Base-by-base conservation (phyloP, 1,139 yeast species). In the Candida tetrigidarum region DNA sequence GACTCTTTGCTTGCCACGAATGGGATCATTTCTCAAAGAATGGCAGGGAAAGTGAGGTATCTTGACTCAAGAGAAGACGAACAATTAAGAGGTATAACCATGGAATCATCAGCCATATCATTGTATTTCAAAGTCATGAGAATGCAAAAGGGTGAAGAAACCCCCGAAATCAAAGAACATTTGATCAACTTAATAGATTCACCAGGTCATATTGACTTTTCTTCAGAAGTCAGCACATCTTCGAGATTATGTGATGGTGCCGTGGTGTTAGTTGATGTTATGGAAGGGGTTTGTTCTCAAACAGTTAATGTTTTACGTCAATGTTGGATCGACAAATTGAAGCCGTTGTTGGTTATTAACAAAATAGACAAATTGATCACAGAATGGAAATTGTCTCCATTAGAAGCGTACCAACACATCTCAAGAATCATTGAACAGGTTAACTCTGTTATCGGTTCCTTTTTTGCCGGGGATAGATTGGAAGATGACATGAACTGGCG, bases 131-230 rank as follows among this genome's bases (percentile, higher is more conserved):
- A 83, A 57, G 79, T 86, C 3, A 63, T 82, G 58, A 78, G 80
- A 42, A 71, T 78, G 56, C 57, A 60, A 39, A 54, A 56, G 22
- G 62, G 53, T 4, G 46, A 65, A 37, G 68, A 67, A 3, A 74
- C 71, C 15, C 66, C 71, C 0, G 67, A 71, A 23, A 78, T 85
- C 27, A 81, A 78, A 34, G 97, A 93, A 58, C 89, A 90, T 66
- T 71, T 93, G 46, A 86, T 95, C 62, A 95, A 95, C 59, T 76
- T 95, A 57, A 92, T 95, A 45, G 99, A 95, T 66, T 93, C 98
- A 0, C 99, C 99, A 0, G 99, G 99, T 8, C 99, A 95, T 60
- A 91, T 95, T 53, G 99, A 95, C 65, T 95, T 95, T 62, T 86
- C 96, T 1, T 86, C 96, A 6, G 99, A 95, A 61, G 99, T 95